Evolutionary conservation across 2,329 filamentous ascomycete species (phyloP).

Genomic region (Hypomyces perniciosus): DNA sequence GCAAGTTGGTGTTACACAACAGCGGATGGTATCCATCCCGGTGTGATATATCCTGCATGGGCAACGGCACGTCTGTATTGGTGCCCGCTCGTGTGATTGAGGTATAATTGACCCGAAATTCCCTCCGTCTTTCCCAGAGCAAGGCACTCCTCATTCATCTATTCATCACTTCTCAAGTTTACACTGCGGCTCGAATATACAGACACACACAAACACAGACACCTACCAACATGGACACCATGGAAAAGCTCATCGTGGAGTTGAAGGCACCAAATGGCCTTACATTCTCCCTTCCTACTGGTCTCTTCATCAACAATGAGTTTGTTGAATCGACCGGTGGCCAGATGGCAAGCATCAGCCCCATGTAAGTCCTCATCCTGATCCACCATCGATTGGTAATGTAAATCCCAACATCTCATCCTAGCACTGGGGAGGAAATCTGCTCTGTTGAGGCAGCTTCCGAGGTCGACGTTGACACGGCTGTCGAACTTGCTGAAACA

Average conservation of each 20-base stretch:
- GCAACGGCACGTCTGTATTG: too few relatives aligned
- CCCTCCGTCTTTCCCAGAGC: too few relatives aligned
- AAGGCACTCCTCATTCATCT: too few relatives aligned
- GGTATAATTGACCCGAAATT: too few relatives aligned
- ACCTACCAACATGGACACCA: too few relatives aligned
- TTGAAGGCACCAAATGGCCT: constrained; percentile 24
- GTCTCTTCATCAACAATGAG: constrained; percentile 24
- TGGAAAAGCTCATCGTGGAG: constrained; percentile 11
- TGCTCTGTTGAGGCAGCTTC: constrained; percentile 27
- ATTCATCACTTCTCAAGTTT: too few relatives aligned
- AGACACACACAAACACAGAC: too few relatives aligned
- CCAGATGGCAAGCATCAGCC: constrained; percentile 26
- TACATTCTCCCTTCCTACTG: constrained; percentile 22
- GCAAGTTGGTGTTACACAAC: too few relatives aligned
- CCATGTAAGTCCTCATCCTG: constrained; percentile 19
- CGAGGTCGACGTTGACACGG: constrained; percentile 26
- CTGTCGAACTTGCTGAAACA: constrained; percentile 47
- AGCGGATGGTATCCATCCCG: too few relatives aligned
- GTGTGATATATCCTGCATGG: too few relatives aligned
- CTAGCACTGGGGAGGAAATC: constrained; percentile 28
- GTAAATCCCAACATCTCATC: not conserved
- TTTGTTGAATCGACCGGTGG: constrained; percentile 24
- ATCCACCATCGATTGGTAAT: not conserved
- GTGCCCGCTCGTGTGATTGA: too few relatives aligned
- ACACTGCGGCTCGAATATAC: too few relatives aligned